A percentile compares a stretch with the other conserved stretches of the same genome.
phyloP scores from a whole-genome alignment of 2,329 filamentous ascomycete genomes.

The Alternaria sp. region DNA sequence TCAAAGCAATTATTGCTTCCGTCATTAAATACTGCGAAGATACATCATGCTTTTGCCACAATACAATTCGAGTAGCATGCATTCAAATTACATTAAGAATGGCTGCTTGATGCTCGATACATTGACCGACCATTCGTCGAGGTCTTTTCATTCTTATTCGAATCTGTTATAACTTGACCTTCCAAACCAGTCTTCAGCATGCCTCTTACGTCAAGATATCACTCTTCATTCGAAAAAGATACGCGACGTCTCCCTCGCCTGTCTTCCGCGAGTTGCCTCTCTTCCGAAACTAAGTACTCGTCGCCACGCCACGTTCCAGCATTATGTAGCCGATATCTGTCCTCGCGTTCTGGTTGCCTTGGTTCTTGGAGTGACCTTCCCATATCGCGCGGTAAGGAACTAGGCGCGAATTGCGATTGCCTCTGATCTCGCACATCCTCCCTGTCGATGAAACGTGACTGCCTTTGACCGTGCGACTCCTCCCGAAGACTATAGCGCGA shows the following conservation, averaged over 20 bases:
- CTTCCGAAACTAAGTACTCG: not conserved
- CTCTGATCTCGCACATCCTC: not conserved
- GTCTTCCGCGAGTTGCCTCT: not conserved
- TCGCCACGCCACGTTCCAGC: not conserved
- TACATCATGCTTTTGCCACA: no score
- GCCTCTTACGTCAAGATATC: not conserved
- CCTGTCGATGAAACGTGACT: not conserved
- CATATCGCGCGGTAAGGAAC: not conserved
- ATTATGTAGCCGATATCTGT: not conserved
- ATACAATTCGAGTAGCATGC: fast-evolving
- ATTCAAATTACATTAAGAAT: fast-evolving
- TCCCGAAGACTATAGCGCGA: not conserved
- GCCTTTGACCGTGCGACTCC: not conserved
- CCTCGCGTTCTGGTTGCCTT: not conserved
- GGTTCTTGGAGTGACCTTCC: not conserved
- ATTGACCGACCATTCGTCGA: not conserved
- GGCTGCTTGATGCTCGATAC: fast-evolving
- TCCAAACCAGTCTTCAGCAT: not conserved
- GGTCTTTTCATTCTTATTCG: not conserved
- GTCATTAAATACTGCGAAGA: fast-evolving
- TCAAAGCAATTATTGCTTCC: no score
- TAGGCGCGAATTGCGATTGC: not conserved
- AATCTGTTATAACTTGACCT: no score
- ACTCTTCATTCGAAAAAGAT: not conserved
- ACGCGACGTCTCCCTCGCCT: not conserved